These are phyloP conservation scores for Drechslera avenae DNA, from an alignment of 2,329 filamentous ascomycete species.

Conservation along the genomic window DNA sequence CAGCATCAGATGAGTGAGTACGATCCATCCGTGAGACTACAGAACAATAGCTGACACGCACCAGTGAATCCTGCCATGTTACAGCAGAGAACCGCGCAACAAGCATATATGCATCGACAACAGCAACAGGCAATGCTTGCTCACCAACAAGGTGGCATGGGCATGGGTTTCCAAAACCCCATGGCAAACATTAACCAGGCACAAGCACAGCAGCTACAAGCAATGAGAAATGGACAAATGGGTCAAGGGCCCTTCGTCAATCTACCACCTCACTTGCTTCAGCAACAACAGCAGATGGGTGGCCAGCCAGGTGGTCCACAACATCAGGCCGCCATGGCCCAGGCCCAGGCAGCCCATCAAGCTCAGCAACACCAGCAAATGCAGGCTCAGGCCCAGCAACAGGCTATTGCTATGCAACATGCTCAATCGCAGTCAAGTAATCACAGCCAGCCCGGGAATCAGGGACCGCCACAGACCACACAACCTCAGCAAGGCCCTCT, in stretches of 20 bases:
- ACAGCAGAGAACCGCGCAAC: slow-evolving; percentile 51
- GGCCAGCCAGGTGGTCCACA: slow-evolving; percentile 46
- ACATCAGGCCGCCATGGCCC: slow-evolving; percentile 51
- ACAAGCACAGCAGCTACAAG: slow-evolving; percentile 38
- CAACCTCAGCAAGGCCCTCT: slow-evolving; percentile 47
- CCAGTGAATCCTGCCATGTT: slow-evolving; percentile 48
- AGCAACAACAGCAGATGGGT: slow-evolving; percentile 54
- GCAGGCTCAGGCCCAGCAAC: slow-evolving; percentile 48
- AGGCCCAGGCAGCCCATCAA: slow-evolving; percentile 52
- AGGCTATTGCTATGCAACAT: slow-evolving; percentile 54
- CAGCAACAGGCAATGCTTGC: slow-evolving; percentile 61
- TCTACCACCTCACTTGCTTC: slow-evolving; percentile 48
- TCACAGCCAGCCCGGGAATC: slow-evolving; percentile 51
- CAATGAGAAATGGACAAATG: slow-evolving; percentile 32
- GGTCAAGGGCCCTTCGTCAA: slow-evolving; percentile 31
- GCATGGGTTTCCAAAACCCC: slow-evolving; percentile 60
- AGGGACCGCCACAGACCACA: slow-evolving; percentile 42
- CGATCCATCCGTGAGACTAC: background rate
- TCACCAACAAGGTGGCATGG: slow-evolving; percentile 61
- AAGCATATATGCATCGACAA: slow-evolving; percentile 54
- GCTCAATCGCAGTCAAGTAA: slow-evolving; percentile 57
- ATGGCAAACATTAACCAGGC: slow-evolving; percentile 57
- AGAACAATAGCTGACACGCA: slow-evolving; percentile 12
- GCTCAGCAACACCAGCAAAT: slow-evolving; percentile 49
- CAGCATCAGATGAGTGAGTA: slow-evolving; percentile 48